These are phyloP conservation scores for Ajuga chamaepitys DNA, from an alignment of 257 asterid genomes.

Conservation along the genomic window DNA sequence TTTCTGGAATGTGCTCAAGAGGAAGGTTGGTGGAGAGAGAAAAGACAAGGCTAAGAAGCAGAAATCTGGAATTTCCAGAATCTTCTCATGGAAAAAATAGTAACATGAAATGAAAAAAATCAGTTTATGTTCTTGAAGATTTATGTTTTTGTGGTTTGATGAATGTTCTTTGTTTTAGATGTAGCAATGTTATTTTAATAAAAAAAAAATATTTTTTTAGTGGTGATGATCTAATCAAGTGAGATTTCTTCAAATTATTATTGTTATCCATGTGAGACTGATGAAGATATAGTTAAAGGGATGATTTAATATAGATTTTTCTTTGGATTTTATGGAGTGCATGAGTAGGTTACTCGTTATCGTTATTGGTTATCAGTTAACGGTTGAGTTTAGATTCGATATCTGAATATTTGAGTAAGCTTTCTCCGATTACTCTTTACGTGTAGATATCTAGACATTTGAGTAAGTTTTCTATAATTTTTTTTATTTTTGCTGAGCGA, in stretches of 20 bases:
- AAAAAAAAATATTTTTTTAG: neutral
- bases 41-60: slow-evolving; percentile 12
- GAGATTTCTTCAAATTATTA: slow-evolving; percentile 13
- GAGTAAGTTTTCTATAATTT: too few relatives aligned
- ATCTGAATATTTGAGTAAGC: too few relatives aligned
- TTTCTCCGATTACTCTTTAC: too few relatives aligned
- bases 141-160: neutral
- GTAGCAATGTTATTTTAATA: too few relatives aligned
- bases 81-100: slow-evolving; percentile 16
- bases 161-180: too few relatives aligned
- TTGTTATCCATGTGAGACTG: slow-evolving; percentile 3
- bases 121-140: neutral
- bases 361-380: too few relatives aligned
- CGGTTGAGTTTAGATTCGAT: too few relatives aligned
- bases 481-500: too few relatives aligned
- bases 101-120: too few relatives aligned
- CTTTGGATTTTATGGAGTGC: too few relatives aligned
- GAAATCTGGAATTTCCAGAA: slow-evolving; percentile 10
- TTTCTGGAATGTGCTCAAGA: slow-evolving; percentile 10
- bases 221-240: neutral
- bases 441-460: too few relatives aligned
- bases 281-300: neutral
- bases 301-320: neutral
- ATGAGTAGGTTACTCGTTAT: too few relatives aligned
- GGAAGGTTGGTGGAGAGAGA: slow-evolving; percentile 7